Conservation (phyloP, 1,284 basidiomycete genomes). For the Grifola frondosa region DNA sequence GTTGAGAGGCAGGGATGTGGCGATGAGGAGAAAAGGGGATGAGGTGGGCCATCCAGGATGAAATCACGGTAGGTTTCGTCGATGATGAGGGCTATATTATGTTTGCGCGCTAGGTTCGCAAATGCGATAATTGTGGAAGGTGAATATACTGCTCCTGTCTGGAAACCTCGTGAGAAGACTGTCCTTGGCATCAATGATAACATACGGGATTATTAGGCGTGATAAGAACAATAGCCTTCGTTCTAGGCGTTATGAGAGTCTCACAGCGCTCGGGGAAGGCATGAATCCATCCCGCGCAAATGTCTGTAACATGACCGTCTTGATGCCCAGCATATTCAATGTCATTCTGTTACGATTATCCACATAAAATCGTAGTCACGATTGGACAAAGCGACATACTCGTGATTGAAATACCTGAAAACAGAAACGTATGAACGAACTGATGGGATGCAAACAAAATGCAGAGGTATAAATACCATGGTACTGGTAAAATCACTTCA, state of each 20-base stretch:
- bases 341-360: constrained; percentile 56
- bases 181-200: constrained; percentile 14
- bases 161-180: constrained; percentile 13
- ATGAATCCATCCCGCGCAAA: constrained; percentile 56
- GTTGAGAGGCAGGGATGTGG: constrained; percentile 3
- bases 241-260: constrained; percentile 54
- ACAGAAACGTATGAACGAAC: not conserved
- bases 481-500: constrained; percentile 77
- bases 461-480: constrained; percentile 51
- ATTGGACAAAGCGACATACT: constrained; percentile 39
- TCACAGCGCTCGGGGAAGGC: constrained; percentile 54
- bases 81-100: constrained; percentile 73
- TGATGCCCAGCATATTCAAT: constrained; percentile 65
- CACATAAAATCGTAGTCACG: not conserved
- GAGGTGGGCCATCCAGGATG: constrained; percentile 53
- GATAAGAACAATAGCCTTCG: constrained; percentile 73
- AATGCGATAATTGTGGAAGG: constrained; percentile 63
- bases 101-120: constrained; percentile 56
- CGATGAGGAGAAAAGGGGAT: constrained; percentile 45
- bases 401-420: constrained; percentile 75
- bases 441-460: constrained; percentile 11
- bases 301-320: constrained; percentile 62
- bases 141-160: constrained; percentile 81
- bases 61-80: constrained; percentile 92
- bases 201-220: constrained; percentile 74